Conservation (phyloP, 2,329 filamentous ascomycete genomes). For the Paraphoma sp. region DNA sequence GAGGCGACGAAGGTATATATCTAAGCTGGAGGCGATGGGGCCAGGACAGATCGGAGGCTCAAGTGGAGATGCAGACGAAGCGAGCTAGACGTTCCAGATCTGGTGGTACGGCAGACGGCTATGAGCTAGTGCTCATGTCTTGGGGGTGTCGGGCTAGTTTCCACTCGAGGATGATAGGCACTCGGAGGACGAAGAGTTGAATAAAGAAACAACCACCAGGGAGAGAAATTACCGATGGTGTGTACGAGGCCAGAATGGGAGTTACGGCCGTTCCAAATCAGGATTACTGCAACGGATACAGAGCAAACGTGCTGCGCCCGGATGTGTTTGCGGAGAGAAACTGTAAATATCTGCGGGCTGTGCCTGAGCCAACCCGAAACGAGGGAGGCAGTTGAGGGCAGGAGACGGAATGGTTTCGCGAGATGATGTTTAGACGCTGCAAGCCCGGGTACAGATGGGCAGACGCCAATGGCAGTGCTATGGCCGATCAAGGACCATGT, state of each 20-base stretch:
- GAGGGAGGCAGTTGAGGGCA: conserved; percentile 17
- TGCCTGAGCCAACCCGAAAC: conserved; percentile 42
- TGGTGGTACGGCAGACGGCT: conserved; percentile 39
- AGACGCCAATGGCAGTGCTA: conserved; percentile 36
- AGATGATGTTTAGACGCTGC: conserved; percentile 36
- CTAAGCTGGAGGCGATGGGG: conserved; percentile 28
- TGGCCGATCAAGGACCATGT: conserved; percentile 29
- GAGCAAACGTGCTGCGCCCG: conserved; percentile 39
- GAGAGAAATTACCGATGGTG: conserved; percentile 29
- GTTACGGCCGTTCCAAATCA: conserved; percentile 42
- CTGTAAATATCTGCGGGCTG: conserved; percentile 49
- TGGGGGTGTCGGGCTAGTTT: conserved; percentile 32
- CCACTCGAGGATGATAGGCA: conserved; percentile 37
- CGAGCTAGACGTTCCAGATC: conserved; percentile 39
- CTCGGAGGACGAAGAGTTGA: conserved; percentile 34
- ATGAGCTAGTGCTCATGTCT: conserved; percentile 41
- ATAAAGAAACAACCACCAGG: conserved; percentile 39
- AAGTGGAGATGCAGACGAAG: conserved; percentile 36
- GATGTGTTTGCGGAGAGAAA: conserved; percentile 34
- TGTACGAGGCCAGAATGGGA: conserved; percentile 34
- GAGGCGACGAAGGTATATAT: conserved; percentile 43
- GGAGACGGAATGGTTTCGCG: conserved; percentile 13
- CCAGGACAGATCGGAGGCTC: conserved; percentile 40
- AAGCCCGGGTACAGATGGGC: conserved; percentile 36
- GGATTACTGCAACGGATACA: conserved; percentile 38